A percentile compares a stretch with the other conserved stretches of the same genome.
Conservation (phyloP, 768 basidiomycete genomes). For the Suillus occidentalis region DNA sequence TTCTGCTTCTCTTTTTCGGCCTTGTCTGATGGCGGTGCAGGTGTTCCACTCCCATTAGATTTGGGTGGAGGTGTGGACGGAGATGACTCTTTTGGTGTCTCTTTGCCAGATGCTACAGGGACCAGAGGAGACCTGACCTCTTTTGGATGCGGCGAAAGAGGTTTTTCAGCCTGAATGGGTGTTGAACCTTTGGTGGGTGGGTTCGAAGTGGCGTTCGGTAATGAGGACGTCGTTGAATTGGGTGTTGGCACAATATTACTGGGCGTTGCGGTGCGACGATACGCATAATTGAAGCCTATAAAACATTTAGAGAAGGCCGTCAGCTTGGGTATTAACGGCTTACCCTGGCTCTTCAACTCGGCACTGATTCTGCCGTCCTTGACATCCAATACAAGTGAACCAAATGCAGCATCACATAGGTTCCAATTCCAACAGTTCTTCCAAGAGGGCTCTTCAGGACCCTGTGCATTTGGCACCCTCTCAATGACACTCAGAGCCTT, state of each 20-base stretch:
- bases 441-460: constrained; percentile 87
- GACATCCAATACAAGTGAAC: constrained; percentile 83
- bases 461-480: constrained; percentile 63
- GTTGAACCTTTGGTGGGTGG: constrained; percentile 35
- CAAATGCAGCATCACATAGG: constrained; percentile 92
- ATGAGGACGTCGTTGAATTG: constrained; percentile 51
- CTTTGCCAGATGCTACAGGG: constrained; percentile 28
- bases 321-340: constrained; percentile 18
- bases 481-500: constrained; percentile 87
- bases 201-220: constrained; percentile 41
- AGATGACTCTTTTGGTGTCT: constrained; percentile 37
- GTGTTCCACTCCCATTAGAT: constrained; percentile 33
- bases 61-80: constrained; percentile 30
- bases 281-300: constrained; percentile 93
- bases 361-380: constrained; percentile 91
- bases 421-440: constrained; percentile 99
- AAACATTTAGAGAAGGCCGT: constrained; percentile 9
- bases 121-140: constrained; percentile 36
- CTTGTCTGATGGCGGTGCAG: constrained; percentile 41
- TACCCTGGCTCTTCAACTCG: constrained; percentile 91
- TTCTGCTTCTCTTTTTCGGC: constrained; percentile 57
- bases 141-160: constrained; percentile 30
- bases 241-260: constrained; percentile 57
- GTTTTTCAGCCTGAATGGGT: constrained; percentile 36
- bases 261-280: constrained; percentile 69